phyloP scores from a whole-genome alignment of 495 filamentous ascomycete species.

The Ascodesmis nigricans region DNA sequence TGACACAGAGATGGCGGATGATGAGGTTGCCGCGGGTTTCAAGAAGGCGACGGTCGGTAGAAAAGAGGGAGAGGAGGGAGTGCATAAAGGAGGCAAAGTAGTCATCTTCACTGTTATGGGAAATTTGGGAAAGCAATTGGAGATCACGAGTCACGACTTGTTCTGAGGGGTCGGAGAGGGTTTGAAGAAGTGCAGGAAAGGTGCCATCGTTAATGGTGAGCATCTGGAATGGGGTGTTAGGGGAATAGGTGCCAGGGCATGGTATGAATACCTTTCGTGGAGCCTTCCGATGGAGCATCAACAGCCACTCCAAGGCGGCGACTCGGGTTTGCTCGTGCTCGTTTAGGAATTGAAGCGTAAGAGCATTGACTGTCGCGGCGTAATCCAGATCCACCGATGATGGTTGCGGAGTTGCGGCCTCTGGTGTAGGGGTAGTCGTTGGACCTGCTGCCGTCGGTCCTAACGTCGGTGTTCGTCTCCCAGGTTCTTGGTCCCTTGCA shows the following conservation, averaged over 20 bases:
- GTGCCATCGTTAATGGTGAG: slow-evolving; percentile 92
- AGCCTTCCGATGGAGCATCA: slow-evolving; percentile 90
- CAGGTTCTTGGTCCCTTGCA: slow-evolving; percentile 31
- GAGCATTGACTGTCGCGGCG: slow-evolving; percentile 82
- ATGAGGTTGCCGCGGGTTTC: slow-evolving; percentile 91
- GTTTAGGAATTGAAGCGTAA: slow-evolving; percentile 85
- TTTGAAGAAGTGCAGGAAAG: slow-evolving; percentile 90
- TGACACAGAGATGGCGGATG: slow-evolving; percentile 83
- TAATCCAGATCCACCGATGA: slow-evolving; percentile 60
- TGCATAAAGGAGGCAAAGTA: slow-evolving; percentile 99
- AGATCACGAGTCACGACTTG: slow-evolving; percentile 89
- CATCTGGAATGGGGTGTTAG: slow-evolving; percentile 12
- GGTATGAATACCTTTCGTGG: slow-evolving; percentile 49
- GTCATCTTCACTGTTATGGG: slow-evolving; percentile 81
- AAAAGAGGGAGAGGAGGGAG: slow-evolving; percentile 81
- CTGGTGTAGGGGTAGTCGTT: slow-evolving; percentile 29
- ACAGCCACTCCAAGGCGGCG: slow-evolving; percentile 81
- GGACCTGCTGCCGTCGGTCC: slow-evolving; percentile 25
- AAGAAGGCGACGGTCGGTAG: slow-evolving; percentile 71
- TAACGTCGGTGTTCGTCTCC: slow-evolving; percentile 29
- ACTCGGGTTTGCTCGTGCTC: slow-evolving; percentile 91
- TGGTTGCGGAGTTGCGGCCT: slow-evolving; percentile 26
- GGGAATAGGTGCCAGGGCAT: slow-evolving; percentile 1
- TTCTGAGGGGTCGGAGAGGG: slow-evolving; percentile 84
- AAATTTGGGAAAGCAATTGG: slow-evolving; percentile 87